Percentiles rank a stretch among this genome's conserved stretches.
Conservation (phyloP, 1,284 basidiomycete species). For the Heterobasidion parviporum region DNA sequence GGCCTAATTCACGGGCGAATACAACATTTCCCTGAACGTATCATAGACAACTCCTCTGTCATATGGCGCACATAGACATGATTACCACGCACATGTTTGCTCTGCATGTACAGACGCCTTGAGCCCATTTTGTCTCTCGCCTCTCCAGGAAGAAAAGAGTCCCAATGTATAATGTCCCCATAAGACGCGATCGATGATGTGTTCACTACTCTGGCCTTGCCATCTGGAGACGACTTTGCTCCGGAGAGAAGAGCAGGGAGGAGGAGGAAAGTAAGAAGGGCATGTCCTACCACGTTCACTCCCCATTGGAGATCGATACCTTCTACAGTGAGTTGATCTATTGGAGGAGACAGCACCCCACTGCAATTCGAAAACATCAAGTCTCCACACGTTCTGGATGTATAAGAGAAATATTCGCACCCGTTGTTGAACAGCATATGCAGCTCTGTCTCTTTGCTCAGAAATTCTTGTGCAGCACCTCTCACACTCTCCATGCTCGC, state of each 20-base stretch:
- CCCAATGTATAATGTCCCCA: slow-evolving; percentile 9
- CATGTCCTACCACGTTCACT: slow-evolving; percentile 28
- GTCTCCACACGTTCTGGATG: not conserved
- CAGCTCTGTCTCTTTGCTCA: slow-evolving; percentile 7
- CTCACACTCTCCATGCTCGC: not conserved
- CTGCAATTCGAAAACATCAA: slow-evolving; percentile 13
- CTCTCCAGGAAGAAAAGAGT: slow-evolving; percentile 13
- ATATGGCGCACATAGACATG: not conserved
- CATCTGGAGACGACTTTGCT: slow-evolving; percentile 23
- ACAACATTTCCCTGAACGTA: slow-evolving; percentile 23
- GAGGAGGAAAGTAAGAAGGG: slow-evolving; percentile 35
- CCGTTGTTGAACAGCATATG: not conserved
- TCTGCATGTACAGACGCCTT: slow-evolving; percentile 29
- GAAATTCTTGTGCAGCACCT: slow-evolving; percentile 23
- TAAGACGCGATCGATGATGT: slow-evolving; percentile 28
- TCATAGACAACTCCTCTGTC: not conserved
- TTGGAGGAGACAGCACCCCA: slow-evolving; percentile 34
- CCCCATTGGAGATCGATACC: slow-evolving; percentile 39
- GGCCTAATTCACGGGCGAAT: slow-evolving; percentile 24
- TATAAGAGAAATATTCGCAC: not conserved
- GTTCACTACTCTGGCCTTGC: slow-evolving; percentile 38
- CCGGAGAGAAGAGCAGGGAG: slow-evolving; percentile 37
- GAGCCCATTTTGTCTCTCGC: slow-evolving; percentile 14
- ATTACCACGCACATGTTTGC: slow-evolving; percentile 27
- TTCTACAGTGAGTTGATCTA: slow-evolving; percentile 27